Base-by-base conservation (phyloP, 2,329 filamentous ascomycete genomes). In the Botrytis fragariae region DNA sequence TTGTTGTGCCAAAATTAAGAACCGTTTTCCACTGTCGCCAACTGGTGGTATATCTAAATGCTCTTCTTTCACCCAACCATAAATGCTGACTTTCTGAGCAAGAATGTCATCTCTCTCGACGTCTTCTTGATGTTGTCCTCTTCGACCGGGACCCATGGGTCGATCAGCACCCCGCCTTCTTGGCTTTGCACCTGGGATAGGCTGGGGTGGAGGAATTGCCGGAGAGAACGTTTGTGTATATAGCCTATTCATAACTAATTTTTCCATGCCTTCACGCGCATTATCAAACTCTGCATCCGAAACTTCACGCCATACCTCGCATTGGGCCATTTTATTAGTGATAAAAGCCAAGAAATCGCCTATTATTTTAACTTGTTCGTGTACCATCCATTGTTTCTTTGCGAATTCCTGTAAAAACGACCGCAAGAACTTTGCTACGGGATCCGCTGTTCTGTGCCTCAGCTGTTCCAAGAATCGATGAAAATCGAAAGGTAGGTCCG, bases 331-430 rank as follows among this genome's bases (percentile, higher is more conserved):
- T 85, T 98, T 98, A 84, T 97, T 97, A 71, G 93, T 93, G 76
- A 99, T 99, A 80, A 99, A 99, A 62, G 94, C 91, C 65, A 99
- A 85, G 78, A 99, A 99, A 81, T 99, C 97, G 77, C 93, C 90
- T 75, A 99, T 97, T 75, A 99, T 98, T 84, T 99, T 99, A 81
- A 98, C 96, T 82, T 99, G 96, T 83, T 99, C 96, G 81, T 99
- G 96, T 10, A 98, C 96, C 93, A 97, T 97, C 96, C 96, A 99
- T 83, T 98, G 96, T 78, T 95, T 93, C 85, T 98, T 99, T 51
- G 91, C 93, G 83, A 99, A 99, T 82, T 99, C 97, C 67, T 90
- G 90, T 44, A 99, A 84, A 79, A 99, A 99, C 0, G 96, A 98
- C 76, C 97, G 93, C 63, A 99, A 87, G 80, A 98, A 99, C 76